Percentiles rank a stretch among this genome's conserved stretches.
phyloP scores from a whole-genome alignment of 2,329 filamentous ascomycete genomes.

The Penicillium sp. region DNA sequence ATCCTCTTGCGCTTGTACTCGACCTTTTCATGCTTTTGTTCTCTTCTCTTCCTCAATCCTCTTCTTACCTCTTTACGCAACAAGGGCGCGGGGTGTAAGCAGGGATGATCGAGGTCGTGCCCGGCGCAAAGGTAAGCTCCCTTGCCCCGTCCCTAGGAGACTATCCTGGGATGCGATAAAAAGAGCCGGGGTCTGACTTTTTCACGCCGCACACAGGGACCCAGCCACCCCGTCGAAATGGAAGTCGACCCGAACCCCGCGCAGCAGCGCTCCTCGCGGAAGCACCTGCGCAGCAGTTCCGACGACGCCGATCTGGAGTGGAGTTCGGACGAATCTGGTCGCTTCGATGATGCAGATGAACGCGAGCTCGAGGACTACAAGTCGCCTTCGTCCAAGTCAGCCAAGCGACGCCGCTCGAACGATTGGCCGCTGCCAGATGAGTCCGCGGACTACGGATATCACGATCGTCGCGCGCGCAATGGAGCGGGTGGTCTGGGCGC shows the following conservation, averaged over 20 bases:
- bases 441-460: constrained; percentile 20
- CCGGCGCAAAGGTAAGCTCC: constrained; percentile 16
- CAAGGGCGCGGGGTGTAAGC: constrained; percentile 13
- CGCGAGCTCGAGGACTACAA: constrained; percentile 20
- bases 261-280: constrained; percentile 28
- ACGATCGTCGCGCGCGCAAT: constrained; percentile 14
- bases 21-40: constrained; percentile 6
- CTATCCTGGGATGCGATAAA: constrained; percentile 5
- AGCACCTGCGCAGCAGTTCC: constrained; percentile 28
- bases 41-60: background rate
- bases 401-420: constrained; percentile 45
- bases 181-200: constrained; percentile 7
- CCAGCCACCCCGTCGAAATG: constrained; percentile 14
- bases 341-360: constrained; percentile 39
- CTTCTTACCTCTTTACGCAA: constrained; percentile 3
- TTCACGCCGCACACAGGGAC: constrained; percentile 10
- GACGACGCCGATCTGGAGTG: constrained; percentile 20
- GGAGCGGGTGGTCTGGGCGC: constrained; percentile 5
- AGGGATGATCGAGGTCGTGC: constrained; percentile 14
- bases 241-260: constrained; percentile 17
- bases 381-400: constrained; percentile 30
- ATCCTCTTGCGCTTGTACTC: background rate
- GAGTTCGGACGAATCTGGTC: constrained; percentile 34
- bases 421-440: constrained; percentile 44
- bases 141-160: constrained; percentile 3